These are phyloP conservation scores for Penicillium sp. DNA, from an alignment of 2,329 filamentous ascomycete species.

Conservation along the genomic window DNA sequence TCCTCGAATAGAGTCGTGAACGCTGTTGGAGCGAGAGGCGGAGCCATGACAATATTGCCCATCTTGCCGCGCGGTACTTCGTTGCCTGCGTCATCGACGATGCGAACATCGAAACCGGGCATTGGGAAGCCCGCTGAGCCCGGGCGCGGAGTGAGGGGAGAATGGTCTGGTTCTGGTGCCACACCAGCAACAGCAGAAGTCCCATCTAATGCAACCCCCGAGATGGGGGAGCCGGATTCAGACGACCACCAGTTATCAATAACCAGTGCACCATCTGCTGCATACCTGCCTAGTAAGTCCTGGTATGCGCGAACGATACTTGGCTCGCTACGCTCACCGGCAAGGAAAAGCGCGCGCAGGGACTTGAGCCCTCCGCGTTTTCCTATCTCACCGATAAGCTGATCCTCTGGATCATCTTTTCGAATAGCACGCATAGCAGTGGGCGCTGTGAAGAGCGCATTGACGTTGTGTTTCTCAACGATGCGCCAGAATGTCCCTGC, in stretches of 20 bases:
- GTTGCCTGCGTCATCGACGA: slow-evolving; percentile 76
- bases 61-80: slow-evolving; percentile 71
- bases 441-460: slow-evolving; percentile 79
- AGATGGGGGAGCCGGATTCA: slow-evolving; percentile 68
- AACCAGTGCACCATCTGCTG: slow-evolving; percentile 60
- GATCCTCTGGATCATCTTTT: slow-evolving; percentile 76
- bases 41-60: slow-evolving; percentile 86
- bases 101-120: slow-evolving; percentile 83
- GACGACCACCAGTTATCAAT: slow-evolving; percentile 76
- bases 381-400: slow-evolving; percentile 62
- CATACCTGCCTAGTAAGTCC: slow-evolving; percentile 65
- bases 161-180: not conserved
- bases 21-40: slow-evolving; percentile 80
- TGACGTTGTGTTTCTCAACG: slow-evolving; percentile 80
- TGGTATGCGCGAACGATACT: slow-evolving; percentile 81
- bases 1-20: slow-evolving; percentile 86
- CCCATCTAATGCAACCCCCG: slow-evolving; percentile 64
- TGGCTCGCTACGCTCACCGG: slow-evolving; percentile 85
- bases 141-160: slow-evolving; percentile 66
- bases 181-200: slow-evolving; percentile 51
- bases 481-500: slow-evolving; percentile 87
- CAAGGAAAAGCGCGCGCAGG: slow-evolving; percentile 75
- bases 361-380: slow-evolving; percentile 67
- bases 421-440: slow-evolving; percentile 84
- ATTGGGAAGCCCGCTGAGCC: slow-evolving; percentile 88